Percentiles rank a stretch among this genome's conserved stretches.
phyloP scores from a whole-genome alignment of 2,329 filamentous ascomycete species.

The Meredithiella fracta region DNA sequence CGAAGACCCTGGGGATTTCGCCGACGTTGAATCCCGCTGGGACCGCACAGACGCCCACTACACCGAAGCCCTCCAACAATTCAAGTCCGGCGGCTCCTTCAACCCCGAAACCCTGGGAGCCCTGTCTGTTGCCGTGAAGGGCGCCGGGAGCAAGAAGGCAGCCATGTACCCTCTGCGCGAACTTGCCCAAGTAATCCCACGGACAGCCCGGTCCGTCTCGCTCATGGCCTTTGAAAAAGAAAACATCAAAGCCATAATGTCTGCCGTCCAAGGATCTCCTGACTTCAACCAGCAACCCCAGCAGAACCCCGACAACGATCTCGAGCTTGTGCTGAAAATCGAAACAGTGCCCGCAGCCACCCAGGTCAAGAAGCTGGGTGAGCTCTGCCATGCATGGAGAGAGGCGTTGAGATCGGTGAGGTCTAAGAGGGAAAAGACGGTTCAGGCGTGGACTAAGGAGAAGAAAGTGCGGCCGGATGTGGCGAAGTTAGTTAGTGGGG shows the following conservation, averaged over 20 bases:
- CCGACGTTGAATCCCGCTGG: constrained; percentile 30
- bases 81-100: constrained; percentile 34
- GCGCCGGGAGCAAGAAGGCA: constrained; percentile 14
- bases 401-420: constrained; percentile 32
- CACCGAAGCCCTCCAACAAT: constrained; percentile 25
- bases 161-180: constrained; percentile 33
- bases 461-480: constrained; percentile 29
- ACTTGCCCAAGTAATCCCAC: constrained; percentile 37
- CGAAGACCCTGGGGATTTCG: constrained; percentile 32
- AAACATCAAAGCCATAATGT: constrained; percentile 38
- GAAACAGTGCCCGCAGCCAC: constrained; percentile 36
- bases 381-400: constrained; percentile 33
- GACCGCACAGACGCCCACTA: constrained; percentile 27
- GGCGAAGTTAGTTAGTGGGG: constrained; percentile 31
- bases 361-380: constrained; percentile 27
- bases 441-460: constrained; percentile 33
- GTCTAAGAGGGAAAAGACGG: constrained; percentile 30
- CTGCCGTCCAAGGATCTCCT: constrained; percentile 33
- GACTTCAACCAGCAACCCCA: constrained; percentile 47
- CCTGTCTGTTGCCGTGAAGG: constrained; percentile 23
- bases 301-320: constrained; percentile 39
- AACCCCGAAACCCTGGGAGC: constrained; percentile 33
- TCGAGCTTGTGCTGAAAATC: constrained; percentile 38
- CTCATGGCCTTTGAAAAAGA: constrained; percentile 27
- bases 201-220: constrained; percentile 25